These are phyloP conservation scores for Nitzschia palea DNA, from an alignment of 108 stramenopile genomes.

Conservation along the genomic window DNA sequence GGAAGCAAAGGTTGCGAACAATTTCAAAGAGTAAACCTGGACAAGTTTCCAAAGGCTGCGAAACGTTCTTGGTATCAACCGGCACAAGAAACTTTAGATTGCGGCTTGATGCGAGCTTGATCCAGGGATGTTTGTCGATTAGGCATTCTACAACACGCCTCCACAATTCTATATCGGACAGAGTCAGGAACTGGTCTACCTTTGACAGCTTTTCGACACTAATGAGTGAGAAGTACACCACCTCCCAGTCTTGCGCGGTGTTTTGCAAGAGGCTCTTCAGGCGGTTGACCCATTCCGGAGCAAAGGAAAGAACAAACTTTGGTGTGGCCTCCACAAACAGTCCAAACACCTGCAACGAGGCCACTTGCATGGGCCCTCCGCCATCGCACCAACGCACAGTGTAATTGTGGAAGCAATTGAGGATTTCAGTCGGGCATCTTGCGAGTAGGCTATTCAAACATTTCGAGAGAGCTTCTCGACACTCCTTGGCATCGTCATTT, in stretches of 20 bases:
- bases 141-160: slow-evolving; percentile 49
- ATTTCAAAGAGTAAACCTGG: slow-evolving; percentile 65
- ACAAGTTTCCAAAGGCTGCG: slow-evolving; percentile 39
- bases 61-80: slow-evolving; percentile 28
- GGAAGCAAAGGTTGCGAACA: slow-evolving; percentile 65
- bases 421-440: slow-evolving; percentile 58
- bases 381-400: slow-evolving; percentile 65
- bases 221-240: slow-evolving; percentile 66
- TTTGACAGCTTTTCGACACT: slow-evolving; percentile 60
- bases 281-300: slow-evolving; percentile 27
- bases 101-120: slow-evolving; percentile 65
- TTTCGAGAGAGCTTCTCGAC: slow-evolving; percentile 63
- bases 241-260: slow-evolving; percentile 58
- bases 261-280: slow-evolving; percentile 12
- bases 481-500: slow-evolving; percentile 85
- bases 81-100: slow-evolving; percentile 43
- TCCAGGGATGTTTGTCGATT: slow-evolving; percentile 72
- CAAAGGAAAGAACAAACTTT: slow-evolving; percentile 56
- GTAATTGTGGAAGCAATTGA: slow-evolving; percentile 68
- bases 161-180: slow-evolving; percentile 48
- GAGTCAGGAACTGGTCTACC: background rate
- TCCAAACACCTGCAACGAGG: slow-evolving; percentile 76
- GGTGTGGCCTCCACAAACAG: slow-evolving; percentile 65
- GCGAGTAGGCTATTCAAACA: slow-evolving; percentile 54
- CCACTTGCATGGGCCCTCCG: slow-evolving; percentile 42